A percentile compares a stretch with the other conserved stretches of the same genome.
Conservation (phyloP, 345 rosid species). For the Gossypium anomalum region DNA sequence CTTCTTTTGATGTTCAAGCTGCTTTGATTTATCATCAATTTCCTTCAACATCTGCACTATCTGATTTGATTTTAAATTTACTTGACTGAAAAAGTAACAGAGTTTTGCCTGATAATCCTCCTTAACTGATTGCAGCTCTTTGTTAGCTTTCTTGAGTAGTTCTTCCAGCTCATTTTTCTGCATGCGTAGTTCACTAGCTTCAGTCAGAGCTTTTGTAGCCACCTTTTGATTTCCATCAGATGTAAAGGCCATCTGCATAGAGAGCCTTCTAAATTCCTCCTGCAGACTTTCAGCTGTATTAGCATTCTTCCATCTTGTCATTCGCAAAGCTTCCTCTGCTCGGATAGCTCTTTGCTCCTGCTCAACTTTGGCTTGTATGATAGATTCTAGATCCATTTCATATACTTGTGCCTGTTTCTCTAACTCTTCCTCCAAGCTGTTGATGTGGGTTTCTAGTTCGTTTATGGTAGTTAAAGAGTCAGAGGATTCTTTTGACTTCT, state of each 20-base stretch:
- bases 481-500: slow-evolving; percentile 37
- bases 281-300: slow-evolving; percentile 75
- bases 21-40: slow-evolving; percentile 45
- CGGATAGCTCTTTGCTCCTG: slow-evolving; percentile 82
- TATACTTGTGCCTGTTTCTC: slow-evolving; percentile 51
- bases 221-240: slow-evolving; percentile 79
- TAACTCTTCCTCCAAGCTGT: slow-evolving; percentile 63
- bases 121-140: slow-evolving; percentile 42
- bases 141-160: slow-evolving; percentile 50
- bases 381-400: slow-evolving; percentile 58
- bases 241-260: slow-evolving; percentile 70
- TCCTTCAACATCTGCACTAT: slow-evolving; percentile 41
- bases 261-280: slow-evolving; percentile 69
- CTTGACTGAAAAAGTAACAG: slow-evolving; percentile 36
- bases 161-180: slow-evolving; percentile 63
- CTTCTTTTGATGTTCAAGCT: slow-evolving; percentile 46
- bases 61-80: slow-evolving; percentile 41
- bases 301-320: slow-evolving; percentile 64
- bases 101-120: slow-evolving; percentile 53
- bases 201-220: slow-evolving; percentile 68
- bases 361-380: slow-evolving; percentile 55
- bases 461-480: slow-evolving; percentile 44
- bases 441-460: slow-evolving; percentile 47
- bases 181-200: slow-evolving; percentile 55
- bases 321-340: slow-evolving; percentile 75